Percentiles rank a stretch among this genome's conserved stretches.
Evolutionary conservation across 2,329 filamentous ascomycete species (phyloP).

Genomic region (Alternaria viburni): DNA sequence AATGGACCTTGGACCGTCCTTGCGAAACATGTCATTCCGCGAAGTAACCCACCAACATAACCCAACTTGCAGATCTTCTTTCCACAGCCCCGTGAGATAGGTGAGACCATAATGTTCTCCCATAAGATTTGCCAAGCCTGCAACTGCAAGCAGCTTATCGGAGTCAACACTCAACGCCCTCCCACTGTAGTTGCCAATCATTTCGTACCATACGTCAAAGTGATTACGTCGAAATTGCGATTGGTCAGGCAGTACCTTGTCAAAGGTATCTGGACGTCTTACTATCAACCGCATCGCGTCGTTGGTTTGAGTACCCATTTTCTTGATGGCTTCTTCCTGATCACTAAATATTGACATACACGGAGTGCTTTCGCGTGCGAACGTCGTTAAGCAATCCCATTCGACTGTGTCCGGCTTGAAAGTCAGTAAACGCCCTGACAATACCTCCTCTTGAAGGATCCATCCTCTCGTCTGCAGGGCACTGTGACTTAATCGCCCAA

Average conservation of each 20-base stretch:
- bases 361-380: not conserved
- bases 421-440: not conserved
- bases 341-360: not conserved
- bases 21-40: not conserved
- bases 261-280: not conserved
- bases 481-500: not conserved
- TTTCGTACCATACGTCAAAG: not conserved
- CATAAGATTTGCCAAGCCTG: not conserved
- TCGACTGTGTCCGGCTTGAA: not conserved
- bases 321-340: not conserved
- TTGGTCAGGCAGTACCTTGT: too few species aligned
- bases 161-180: not conserved
- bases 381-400: not conserved
- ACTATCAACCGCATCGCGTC: not conserved
- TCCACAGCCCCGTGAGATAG: not conserved
- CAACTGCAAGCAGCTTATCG: not conserved
- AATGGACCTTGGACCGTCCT: not conserved
- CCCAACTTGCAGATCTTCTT: not conserved
- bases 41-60: not conserved
- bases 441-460: not conserved
- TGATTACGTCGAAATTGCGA: too few species aligned
- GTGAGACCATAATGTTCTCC: not conserved
- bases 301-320: not conserved
- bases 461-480: not conserved
- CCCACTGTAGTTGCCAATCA: not conserved